phyloP scores from a whole-genome alignment of 73 alveolate genomes.

The Paramecium sexaurelia region DNA sequence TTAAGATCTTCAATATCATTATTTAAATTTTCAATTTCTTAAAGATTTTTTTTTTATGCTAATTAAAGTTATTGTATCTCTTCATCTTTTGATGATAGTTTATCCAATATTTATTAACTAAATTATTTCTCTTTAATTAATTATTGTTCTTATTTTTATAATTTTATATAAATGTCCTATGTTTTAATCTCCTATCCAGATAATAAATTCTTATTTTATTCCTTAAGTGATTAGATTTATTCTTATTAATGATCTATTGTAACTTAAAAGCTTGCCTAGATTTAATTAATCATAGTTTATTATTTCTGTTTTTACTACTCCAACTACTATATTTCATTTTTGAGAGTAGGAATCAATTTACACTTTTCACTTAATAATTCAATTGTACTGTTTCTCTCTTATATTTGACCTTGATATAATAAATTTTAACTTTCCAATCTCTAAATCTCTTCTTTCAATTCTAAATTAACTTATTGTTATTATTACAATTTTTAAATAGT shows the following conservation, averaged over 20 bases:
- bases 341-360: neutral
- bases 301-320: neutral
- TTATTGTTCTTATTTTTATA: neutral
- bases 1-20: neutral
- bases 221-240: neutral
- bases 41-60: neutral
- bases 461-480: neutral
- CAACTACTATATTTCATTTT: neutral
- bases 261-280: neutral
- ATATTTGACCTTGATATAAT: neutral
- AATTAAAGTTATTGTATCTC: neutral
- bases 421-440: neutral
- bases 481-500: neutral
- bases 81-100: neutral
- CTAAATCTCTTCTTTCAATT: neutral
- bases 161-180: neutral
- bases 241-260: slow-evolving; percentile 3
- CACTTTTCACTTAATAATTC: neutral
- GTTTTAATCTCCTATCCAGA: slow-evolving; percentile 1
- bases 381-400: neutral
- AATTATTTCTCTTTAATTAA: neutral
- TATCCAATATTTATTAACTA: neutral
- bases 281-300: neutral
- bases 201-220: neutral
- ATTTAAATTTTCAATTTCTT: neutral